Conservation (phyloP, 225 moss, liverwort and hornwort genomes). For the Sphagnum tenellum region DNA sequence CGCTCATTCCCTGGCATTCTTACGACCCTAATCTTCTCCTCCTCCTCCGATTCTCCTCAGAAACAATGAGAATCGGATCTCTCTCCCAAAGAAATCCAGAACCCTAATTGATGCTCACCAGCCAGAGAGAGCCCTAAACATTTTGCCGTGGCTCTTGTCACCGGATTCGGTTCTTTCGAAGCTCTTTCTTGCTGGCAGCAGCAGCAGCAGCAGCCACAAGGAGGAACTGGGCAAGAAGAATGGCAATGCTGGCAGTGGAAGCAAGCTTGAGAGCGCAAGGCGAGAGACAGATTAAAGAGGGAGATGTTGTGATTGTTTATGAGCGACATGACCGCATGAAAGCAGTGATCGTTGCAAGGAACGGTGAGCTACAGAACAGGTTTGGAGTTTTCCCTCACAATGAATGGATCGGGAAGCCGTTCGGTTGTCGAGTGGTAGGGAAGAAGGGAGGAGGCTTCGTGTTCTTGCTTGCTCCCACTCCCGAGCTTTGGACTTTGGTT, state of each 20-base stretch:
- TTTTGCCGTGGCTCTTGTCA: too few species aligned
- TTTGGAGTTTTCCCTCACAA: slow-evolving; percentile 79
- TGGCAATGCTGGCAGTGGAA: slow-evolving; percentile 35
- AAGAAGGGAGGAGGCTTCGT: slow-evolving; percentile 66
- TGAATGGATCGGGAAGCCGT: slow-evolving; percentile 88
- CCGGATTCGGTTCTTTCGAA: too few species aligned
- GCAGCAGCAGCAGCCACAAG: too few species aligned
- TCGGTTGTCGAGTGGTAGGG: slow-evolving; percentile 65
- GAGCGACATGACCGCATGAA: slow-evolving; percentile 87
- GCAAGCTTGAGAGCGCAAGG: slow-evolving; percentile 8
- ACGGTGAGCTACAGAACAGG: slow-evolving; percentile 76
- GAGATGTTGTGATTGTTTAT: slow-evolving; percentile 80
- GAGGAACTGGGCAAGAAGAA: background rate
- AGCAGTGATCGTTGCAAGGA: slow-evolving; percentile 52
- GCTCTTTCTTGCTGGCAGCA: background rate
- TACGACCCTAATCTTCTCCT: too few species aligned
- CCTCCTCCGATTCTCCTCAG: too few species aligned
- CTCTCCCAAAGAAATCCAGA: too few species aligned
- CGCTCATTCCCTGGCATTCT: too few species aligned
- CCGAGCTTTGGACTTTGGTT: slow-evolving; percentile 90
- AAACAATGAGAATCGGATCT: too few species aligned
- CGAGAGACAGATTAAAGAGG: slow-evolving; percentile 46
- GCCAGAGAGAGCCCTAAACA: too few species aligned
- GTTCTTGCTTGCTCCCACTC: slow-evolving; percentile 70
- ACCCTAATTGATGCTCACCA: too few species aligned